phyloP scores from a whole-genome alignment of 2,329 filamentous ascomycete genomes.

The Aspergillus piperis region DNA sequence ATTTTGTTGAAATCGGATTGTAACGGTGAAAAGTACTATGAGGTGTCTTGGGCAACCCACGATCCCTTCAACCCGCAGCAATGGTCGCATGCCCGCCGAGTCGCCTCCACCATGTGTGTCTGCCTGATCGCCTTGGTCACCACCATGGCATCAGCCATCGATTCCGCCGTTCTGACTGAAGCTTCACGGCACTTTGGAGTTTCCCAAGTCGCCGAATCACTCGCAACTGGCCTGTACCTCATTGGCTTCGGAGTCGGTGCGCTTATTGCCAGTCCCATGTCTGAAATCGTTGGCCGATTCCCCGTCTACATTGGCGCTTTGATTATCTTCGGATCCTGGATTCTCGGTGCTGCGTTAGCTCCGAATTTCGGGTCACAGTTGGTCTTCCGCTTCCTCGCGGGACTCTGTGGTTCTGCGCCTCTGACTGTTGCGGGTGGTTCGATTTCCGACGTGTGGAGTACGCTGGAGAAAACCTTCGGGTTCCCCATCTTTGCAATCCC shows the following conservation, averaged over 20 bases:
- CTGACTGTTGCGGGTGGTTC: slow-evolving; percentile 49
- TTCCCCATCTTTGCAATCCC: slow-evolving; percentile 54
- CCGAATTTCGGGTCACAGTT: slow-evolving; percentile 53
- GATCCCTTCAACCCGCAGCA: slow-evolving; percentile 42
- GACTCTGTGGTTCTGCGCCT: slow-evolving; percentile 48
- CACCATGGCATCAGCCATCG: slow-evolving; percentile 55
- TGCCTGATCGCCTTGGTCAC: slow-evolving; percentile 54
- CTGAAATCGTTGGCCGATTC: slow-evolving; percentile 53
- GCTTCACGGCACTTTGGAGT: slow-evolving; percentile 52
- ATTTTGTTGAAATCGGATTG: slow-evolving; percentile 5
- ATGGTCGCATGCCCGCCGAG: slow-evolving; percentile 40
- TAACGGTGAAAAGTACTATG: slow-evolving; percentile 6
- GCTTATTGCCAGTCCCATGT: slow-evolving; percentile 51
- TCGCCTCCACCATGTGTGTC: slow-evolving; percentile 46
- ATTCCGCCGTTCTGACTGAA: slow-evolving; percentile 50
- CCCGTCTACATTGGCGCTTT: slow-evolving; percentile 52
- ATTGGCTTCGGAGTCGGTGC: slow-evolving; percentile 53
- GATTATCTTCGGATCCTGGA: slow-evolving; percentile 49
- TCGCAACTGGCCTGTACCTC: slow-evolving; percentile 47
- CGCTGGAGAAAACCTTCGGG: slow-evolving; percentile 49
- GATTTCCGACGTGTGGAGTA: slow-evolving; percentile 49
- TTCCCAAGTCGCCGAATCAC: slow-evolving; percentile 52
- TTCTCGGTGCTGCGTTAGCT: slow-evolving; percentile 50
- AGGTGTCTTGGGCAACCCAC: slow-evolving; percentile 39
- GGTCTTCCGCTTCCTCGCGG: slow-evolving; percentile 52